Conservation (phyloP, 2,329 filamentous ascomycete genomes). For the Aspergillus eucalypticola region DNA sequence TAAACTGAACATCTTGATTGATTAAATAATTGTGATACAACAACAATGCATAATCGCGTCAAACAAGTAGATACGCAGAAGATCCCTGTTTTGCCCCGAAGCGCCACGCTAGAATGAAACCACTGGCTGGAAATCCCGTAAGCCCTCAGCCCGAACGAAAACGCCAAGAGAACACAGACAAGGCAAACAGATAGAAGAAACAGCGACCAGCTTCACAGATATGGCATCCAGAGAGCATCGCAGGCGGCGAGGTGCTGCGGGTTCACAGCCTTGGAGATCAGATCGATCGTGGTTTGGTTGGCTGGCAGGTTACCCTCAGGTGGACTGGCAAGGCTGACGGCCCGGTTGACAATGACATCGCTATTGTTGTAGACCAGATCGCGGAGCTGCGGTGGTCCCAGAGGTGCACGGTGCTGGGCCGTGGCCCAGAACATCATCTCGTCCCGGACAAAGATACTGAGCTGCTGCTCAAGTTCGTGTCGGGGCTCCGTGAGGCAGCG, state of each 20-base stretch:
- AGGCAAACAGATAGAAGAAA: constrained; percentile 17
- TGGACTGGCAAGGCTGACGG: constrained; percentile 76
- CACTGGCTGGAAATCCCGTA: neutral
- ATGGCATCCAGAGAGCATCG: constrained; percentile 97
- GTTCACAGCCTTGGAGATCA: constrained; percentile 89
- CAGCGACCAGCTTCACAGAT: constrained; percentile 59
- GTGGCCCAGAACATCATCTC: constrained; percentile 99
- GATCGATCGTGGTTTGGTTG: constrained; percentile 94
- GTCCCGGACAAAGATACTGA: constrained; percentile 92
- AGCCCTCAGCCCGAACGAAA: constrained; percentile 10
- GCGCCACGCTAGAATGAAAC: constrained; percentile 29
- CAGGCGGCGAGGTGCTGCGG: constrained; percentile 84
- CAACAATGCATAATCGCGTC: constrained; percentile 2
- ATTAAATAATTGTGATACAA: constrained; percentile 13
- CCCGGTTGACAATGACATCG: constrained; percentile 88
- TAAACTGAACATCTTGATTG: neutral
- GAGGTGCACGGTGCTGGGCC: constrained; percentile 66
- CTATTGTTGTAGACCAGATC: constrained; percentile 83
- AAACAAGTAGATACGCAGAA: constrained; percentile 14
- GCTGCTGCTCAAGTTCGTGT: constrained; percentile 85
- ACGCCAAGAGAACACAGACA: constrained; percentile 18
- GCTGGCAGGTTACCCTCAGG: constrained; percentile 80
- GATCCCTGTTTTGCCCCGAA: constrained; percentile 18
- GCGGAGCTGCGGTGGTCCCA: constrained; percentile 69
- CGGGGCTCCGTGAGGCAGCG: constrained; percentile 84